Evolutionary conservation across 805 yeast species (phyloP).

Genomic region (Starmerella sp.): DNA sequence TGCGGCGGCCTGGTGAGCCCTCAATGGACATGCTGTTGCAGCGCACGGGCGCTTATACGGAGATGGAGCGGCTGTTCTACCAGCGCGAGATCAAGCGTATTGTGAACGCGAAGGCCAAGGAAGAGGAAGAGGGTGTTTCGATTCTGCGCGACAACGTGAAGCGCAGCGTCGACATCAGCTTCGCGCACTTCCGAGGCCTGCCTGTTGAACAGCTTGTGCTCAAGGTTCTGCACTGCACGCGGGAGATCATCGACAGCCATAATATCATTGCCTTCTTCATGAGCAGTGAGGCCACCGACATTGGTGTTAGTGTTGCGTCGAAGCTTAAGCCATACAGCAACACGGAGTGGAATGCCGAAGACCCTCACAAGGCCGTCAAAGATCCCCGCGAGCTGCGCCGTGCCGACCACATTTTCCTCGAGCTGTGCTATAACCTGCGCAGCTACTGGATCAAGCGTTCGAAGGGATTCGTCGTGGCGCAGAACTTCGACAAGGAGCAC

Average conservation of each 20-base stretch:
- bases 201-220: slow-evolving; percentile 54
- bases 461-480: slow-evolving; percentile 61
- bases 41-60: slow-evolving; percentile 69
- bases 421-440: slow-evolving; percentile 69
- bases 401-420: slow-evolving; percentile 75
- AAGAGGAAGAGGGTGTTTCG: slow-evolving; percentile 44
- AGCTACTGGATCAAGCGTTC: slow-evolving; percentile 89
- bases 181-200: slow-evolving; percentile 59
- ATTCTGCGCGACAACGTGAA: slow-evolving; percentile 75
- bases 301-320: slow-evolving; percentile 57
- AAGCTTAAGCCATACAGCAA: slow-evolving; percentile 66
- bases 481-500: slow-evolving; percentile 69
- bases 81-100: slow-evolving; percentile 58
- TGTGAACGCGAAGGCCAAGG: slow-evolving; percentile 34
- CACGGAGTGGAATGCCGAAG: slow-evolving; percentile 45
- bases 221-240: slow-evolving; percentile 67
- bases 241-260: slow-evolving; percentile 52
- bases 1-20: slow-evolving; percentile 37
- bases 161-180: slow-evolving; percentile 89
- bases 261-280: slow-evolving; percentile 78
- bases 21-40: slow-evolving; percentile 51
- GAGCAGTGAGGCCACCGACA: slow-evolving; percentile 62
- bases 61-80: slow-evolving; percentile 77
- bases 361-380: slow-evolving; percentile 43
- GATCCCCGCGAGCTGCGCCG: slow-evolving; percentile 70